Evolutionary conservation across 2,329 filamentous ascomycete genomes (phyloP), one percentile per base, ranked within the genome.

Genomic region (Cryphonectria parasitica): DNA sequence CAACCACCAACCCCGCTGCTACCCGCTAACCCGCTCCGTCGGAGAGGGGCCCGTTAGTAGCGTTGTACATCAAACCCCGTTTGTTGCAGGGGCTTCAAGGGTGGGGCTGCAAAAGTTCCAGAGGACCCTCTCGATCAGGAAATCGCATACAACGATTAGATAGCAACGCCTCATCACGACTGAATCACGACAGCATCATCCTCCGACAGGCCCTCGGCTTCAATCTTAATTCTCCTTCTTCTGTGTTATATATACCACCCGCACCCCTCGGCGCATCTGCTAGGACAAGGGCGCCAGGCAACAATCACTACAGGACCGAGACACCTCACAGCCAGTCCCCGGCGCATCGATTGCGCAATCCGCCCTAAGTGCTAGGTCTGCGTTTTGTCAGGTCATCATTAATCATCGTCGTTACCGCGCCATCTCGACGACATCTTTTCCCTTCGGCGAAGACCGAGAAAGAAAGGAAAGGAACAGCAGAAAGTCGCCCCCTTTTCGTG

Each of bases 311-410:
- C 22, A 49, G 45, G 45, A 8, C 45, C 19, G n/a, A 49, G 45
- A n/a, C 22, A 19, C n/a, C 49, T 36, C 19, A 13, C 54, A 69
- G 41, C 22, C 45, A 41, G 63, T 66, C 67, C 15, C 64, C 43
- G 15, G 36, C 22, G 61, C 25, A 28, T 15, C n/a, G 68, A 72
- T 72, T 66, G 68, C 71, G 71, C 71, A 54, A 72, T 72, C 68
- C 64, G 36, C 61, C 61, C 68, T 68, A 66, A 66, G 68, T 67
- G 61, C 41, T 25, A 64, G 36, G 36, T 22, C 34, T 45, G 34
- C 5, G 31, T 31, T 22, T 8, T n/a, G 61, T 43, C 61, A 19
- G 39, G n/a, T 28, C 36, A 64, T 64, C 41, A 45, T 28, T 64
- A 63, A 64, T 64, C 62, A 52, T 36, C 62, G 25, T 31, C 28